phyloP scores from a whole-genome alignment of 192 early-diverging fungal genomes.

The Mortierella claussenii region DNA sequence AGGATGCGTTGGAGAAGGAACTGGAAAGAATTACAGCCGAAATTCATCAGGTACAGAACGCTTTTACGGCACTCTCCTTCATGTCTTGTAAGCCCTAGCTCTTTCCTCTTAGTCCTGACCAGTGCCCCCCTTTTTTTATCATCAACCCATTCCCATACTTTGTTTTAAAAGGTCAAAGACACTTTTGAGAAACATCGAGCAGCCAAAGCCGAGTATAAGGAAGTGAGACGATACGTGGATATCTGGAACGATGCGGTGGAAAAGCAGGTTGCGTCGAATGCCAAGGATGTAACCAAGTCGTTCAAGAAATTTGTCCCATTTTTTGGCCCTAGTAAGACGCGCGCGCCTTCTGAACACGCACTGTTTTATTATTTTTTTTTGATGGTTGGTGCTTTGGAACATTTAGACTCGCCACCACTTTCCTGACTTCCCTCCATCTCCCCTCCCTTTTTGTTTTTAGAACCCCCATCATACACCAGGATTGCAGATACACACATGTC shows the following conservation, averaged over 20 bases:
- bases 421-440: too few relatives aligned
- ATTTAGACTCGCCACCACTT: too few relatives aligned
- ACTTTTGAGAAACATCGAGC: slow-evolving; percentile 41
- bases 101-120: neutral
- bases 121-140: neutral
- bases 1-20: slow-evolving; percentile 29
- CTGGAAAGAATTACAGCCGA: slow-evolving; percentile 29
- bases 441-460: neutral
- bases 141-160: neutral
- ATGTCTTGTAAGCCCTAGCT: neutral
- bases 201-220: slow-evolving; percentile 45
- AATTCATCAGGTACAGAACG: slow-evolving; percentile 16
- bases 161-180: slow-evolving; percentile 22
- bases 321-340: slow-evolving; percentile 32
- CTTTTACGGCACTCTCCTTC: too few relatives aligned
- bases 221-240: slow-evolving; percentile 41
- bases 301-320: slow-evolving; percentile 50
- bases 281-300: slow-evolving; percentile 36
- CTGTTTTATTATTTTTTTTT: too few relatives aligned
- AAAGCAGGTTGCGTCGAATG: slow-evolving; percentile 47
- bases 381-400: too few relatives aligned
- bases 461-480: slow-evolving; percentile 43
- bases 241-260: slow-evolving; percentile 50
- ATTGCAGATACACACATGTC: slow-evolving; percentile 37
- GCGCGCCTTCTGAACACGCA: neutral